A percentile compares a stretch with the other conserved stretches of the same genome.
Evolutionary conservation across 148 eudicot genomes (phyloP).

Genomic region (Pouteria glomerata): DNA sequence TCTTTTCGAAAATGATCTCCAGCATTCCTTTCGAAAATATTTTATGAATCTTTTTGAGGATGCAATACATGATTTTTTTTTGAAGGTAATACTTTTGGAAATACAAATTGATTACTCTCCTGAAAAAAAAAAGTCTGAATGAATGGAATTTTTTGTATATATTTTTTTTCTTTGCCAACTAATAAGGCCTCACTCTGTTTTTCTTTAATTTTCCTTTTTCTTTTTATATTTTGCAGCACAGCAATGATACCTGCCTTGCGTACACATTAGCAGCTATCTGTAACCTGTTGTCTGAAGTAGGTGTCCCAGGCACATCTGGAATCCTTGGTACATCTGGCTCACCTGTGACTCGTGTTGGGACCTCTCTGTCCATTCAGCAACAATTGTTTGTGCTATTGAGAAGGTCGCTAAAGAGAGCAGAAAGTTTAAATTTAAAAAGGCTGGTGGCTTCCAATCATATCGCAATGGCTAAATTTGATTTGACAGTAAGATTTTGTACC

Average conservation of each 20-base stretch:
- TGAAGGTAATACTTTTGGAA: too few relatives aligned
- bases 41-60: background rate
- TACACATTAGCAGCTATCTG: constrained; percentile 84
- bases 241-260: constrained; percentile 88
- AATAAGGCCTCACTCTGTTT: constrained; percentile 8
- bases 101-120: too few relatives aligned
- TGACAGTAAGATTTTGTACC: constrained; percentile 42
- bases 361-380: constrained; percentile 73
- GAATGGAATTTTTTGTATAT: background rate
- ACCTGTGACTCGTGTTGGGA: constrained; percentile 55
- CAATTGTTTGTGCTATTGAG: constrained; percentile 75
- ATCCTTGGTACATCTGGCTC: constrained; percentile 77
- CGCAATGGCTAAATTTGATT: constrained; percentile 79
- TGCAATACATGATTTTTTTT: background rate
- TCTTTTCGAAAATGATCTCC: background rate
- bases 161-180: constrained; percentile 8
- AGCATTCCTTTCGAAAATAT: background rate
- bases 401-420: constrained; percentile 81
- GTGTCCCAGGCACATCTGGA: constrained; percentile 62
- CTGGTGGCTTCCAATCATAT: constrained; percentile 81
- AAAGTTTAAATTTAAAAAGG: constrained; percentile 60
- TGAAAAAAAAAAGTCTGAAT: too few relatives aligned
- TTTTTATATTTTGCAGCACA: constrained; percentile 54
- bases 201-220: constrained; percentile 3
- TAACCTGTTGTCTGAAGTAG: constrained; percentile 75